Conservation (phyloP, 345 rosid species). For the Sisymbrium altissimum region DNA sequence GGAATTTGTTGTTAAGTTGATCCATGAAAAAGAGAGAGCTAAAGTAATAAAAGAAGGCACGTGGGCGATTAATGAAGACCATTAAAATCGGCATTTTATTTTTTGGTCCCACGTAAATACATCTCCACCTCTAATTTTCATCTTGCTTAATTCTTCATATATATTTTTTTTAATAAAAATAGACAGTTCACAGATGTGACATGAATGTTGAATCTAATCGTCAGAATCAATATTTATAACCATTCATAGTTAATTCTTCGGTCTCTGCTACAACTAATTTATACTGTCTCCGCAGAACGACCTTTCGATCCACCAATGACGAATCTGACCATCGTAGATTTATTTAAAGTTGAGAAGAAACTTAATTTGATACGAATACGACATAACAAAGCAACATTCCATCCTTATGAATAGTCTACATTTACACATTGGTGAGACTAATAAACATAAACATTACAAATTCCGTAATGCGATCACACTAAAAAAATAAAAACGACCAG, state of each 20-base stretch:
- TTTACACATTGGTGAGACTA: constrained; percentile 9
- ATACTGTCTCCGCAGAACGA: neutral
- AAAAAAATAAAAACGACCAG: neutral
- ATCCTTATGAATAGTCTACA: neutral
- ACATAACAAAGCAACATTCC: neutral
- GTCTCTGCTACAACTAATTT: constrained; percentile 20
- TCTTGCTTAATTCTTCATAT: neutral
- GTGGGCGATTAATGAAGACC: constrained; percentile 26
- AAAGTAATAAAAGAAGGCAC: constrained; percentile 13
- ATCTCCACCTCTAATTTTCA: constrained; percentile 9
- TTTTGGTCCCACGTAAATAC: constrained; percentile 20
- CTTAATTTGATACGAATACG: neutral
- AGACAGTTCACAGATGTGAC: constrained; percentile 16
- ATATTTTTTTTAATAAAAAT: neutral
- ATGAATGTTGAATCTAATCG: constrained; percentile 17
- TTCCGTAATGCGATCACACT: neutral
- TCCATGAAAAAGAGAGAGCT: too few relatives aligned
- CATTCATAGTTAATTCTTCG: constrained; percentile 5
- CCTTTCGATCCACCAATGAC: constrained; percentile 14
- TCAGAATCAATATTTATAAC: constrained; percentile 19
- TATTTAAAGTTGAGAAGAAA: neutral
- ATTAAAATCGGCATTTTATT: constrained; percentile 16
- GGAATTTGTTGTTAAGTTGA: neutral
- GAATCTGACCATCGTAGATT: constrained; percentile 1
- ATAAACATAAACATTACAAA: constrained; percentile 5